Conservation (phyloP, 371 early-diverging fungal species). For the Mortierella sp. region DNA sequence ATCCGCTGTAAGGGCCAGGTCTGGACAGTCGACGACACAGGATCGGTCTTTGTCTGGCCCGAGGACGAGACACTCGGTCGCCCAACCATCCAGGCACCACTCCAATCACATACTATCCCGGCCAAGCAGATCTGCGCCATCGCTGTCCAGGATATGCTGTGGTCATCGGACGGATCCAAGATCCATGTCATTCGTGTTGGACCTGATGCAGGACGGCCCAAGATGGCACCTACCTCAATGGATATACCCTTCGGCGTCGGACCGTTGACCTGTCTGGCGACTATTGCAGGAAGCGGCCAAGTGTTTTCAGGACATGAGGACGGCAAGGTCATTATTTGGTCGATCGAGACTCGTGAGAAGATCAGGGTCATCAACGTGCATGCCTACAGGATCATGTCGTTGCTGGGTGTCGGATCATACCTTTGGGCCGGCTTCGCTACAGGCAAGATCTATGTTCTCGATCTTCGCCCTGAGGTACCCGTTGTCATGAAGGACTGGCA, state of each 20-base stretch:
- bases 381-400: slow-evolving; percentile 76
- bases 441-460: slow-evolving; percentile 85
- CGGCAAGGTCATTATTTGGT: slow-evolving; percentile 85
- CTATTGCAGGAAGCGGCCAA: slow-evolving; percentile 60
- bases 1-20: slow-evolving; percentile 70
- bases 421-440: slow-evolving; percentile 88
- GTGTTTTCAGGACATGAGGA: slow-evolving; percentile 86
- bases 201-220: slow-evolving; percentile 50
- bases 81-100: slow-evolving; percentile 50
- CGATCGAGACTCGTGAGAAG: slow-evolving; percentile 62
- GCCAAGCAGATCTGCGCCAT: slow-evolving; percentile 61
- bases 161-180: slow-evolving; percentile 69
- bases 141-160: slow-evolving; percentile 67
- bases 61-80: slow-evolving; percentile 52
- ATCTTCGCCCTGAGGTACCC: slow-evolving; percentile 65
- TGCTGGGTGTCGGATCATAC: slow-evolving; percentile 74
- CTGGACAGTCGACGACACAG: slow-evolving; percentile 85
- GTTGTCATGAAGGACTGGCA: slow-evolving; percentile 79
- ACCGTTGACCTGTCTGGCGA: slow-evolving; percentile 71
- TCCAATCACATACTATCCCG: slow-evolving; percentile 58
- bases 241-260: slow-evolving; percentile 70
- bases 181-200: slow-evolving; percentile 64
- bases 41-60: slow-evolving; percentile 79
- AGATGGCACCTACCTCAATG: slow-evolving; percentile 30
- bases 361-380: slow-evolving; percentile 68